Evolutionary conservation across 495 filamentous ascomycete genomes (phyloP).

Genomic region (Penicillium maclennaniae): DNA sequence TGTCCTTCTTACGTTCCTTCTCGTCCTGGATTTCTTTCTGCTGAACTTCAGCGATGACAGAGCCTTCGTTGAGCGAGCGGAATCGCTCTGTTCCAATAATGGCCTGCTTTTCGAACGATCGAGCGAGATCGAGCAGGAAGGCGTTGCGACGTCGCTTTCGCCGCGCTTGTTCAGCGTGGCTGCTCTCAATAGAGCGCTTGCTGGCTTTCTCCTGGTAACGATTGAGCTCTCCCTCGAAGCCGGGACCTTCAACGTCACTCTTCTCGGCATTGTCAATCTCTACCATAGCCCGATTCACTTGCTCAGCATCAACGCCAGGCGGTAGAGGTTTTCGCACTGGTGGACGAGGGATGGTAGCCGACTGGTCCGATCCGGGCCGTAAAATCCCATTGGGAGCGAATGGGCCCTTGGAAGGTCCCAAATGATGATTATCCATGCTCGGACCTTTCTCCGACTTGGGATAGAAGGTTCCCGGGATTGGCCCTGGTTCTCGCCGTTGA

Average conservation of each 20-base stretch:
- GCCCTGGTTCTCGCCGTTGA: conserved; percentile 23
- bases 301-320: conserved; percentile 54
- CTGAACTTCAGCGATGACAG: conserved; percentile 79
- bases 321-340: conserved; percentile 22
- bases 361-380: conserved; percentile 8
- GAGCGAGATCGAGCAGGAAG: conserved; percentile 45
- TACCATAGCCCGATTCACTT: conserved; percentile 57
- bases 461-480: conserved; percentile 19
- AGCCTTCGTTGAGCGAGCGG: conserved; percentile 53
- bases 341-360: neutral
- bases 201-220: conserved; percentile 49
- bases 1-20: conserved; percentile 99
- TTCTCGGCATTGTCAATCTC: conserved; percentile 64
- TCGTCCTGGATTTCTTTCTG: conserved; percentile 87
- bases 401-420: conserved; percentile 6
- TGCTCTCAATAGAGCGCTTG: conserved; percentile 61
- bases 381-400: conserved; percentile 18
- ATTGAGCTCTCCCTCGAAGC: conserved; percentile 55
- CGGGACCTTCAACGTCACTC: conserved; percentile 62
- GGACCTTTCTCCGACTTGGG: conserved; percentile 33
- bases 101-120: conserved; percentile 52
- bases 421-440: conserved; percentile 19
- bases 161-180: conserved; percentile 52
- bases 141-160: conserved; percentile 59
- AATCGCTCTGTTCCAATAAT: conserved; percentile 52